Conservation (phyloP, 139 green algal genomes). For the Coelastrella sp. region DNA sequence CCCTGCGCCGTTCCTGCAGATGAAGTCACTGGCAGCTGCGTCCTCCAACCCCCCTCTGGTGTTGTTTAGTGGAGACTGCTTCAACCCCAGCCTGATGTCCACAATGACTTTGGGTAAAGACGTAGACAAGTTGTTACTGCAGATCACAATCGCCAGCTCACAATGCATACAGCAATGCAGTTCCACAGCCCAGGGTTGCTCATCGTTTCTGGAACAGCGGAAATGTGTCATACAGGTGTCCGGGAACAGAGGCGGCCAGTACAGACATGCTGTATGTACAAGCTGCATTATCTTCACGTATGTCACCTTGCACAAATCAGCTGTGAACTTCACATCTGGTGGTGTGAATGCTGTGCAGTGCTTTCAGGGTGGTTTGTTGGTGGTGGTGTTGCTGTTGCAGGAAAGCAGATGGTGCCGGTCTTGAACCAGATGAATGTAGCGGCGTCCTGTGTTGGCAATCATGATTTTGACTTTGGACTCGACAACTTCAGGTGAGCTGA, state of each 20-base stretch:
- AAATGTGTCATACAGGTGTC: too few relatives aligned
- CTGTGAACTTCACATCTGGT: too few relatives aligned
- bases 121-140: neutral
- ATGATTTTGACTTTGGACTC: conserved; percentile 63
- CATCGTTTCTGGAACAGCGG: too few relatives aligned
- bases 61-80: conserved; percentile 83
- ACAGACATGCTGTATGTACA: too few relatives aligned
- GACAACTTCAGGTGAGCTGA: conserved; percentile 37
- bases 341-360: too few relatives aligned
- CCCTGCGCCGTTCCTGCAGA: conserved; percentile 43
- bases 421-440: conserved; percentile 77
- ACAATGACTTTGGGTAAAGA: conserved; percentile 74
- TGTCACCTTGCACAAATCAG: too few relatives aligned
- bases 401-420: conserved; percentile 60
- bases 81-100: conserved; percentile 79
- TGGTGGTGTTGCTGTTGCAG: neutral
- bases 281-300: too few relatives aligned
- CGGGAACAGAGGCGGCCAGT: too few relatives aligned
- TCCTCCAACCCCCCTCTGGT: conserved; percentile 57
- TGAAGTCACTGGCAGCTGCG: conserved; percentile 45
- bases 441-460: conserved; percentile 72
- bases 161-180: too few relatives aligned
- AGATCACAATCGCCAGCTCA: neutral
- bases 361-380: too few relatives aligned
- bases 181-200: too few relatives aligned